phyloP scores from a whole-genome alignment of 1,139 yeast genomes.

The Yamadazyma atmosphaerica region DNA sequence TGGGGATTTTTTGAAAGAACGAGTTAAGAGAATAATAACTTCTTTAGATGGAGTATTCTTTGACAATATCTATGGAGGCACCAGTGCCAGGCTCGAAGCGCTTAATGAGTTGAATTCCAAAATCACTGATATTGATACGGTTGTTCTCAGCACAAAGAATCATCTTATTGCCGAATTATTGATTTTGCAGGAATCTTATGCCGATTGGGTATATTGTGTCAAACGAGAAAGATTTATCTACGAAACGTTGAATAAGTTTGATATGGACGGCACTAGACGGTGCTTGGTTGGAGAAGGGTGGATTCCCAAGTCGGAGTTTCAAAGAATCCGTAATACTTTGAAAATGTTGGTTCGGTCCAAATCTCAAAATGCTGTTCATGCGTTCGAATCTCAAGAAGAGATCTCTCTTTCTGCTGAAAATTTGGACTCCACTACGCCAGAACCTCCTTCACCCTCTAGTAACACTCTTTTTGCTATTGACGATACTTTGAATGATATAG shows the following conservation, averaged over 20 bases:
- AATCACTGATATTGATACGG: conserved; percentile 48
- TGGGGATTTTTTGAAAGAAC: conserved; percentile 67
- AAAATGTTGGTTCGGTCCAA: conserved; percentile 26
- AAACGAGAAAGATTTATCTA: conserved; percentile 75
- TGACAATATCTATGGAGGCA: conserved; percentile 59
- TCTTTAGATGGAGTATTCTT: conserved; percentile 81
- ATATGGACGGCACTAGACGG: conserved; percentile 80
- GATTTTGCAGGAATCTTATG: conserved; percentile 56
- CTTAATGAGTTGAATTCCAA: conserved; percentile 60
- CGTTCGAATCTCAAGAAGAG: conserved; percentile 21
- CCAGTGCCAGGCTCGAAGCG: conserved; percentile 50
- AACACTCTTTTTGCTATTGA: conserved; percentile 57
- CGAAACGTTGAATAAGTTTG: conserved; percentile 75
- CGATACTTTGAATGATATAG: conserved; percentile 20
- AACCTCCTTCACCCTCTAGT: neutral
- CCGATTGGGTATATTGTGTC: conserved; percentile 43
- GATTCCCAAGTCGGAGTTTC: conserved; percentile 57
- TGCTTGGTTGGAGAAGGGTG: conserved; percentile 98
- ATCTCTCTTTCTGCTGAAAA: conserved; percentile 19
- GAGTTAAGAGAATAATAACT: conserved; percentile 75
- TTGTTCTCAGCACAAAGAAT: conserved; percentile 67
- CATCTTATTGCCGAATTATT: conserved; percentile 74
- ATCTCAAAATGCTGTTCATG: conserved; percentile 16
- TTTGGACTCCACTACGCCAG: conserved; percentile 7
- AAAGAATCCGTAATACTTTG: conserved; percentile 25